Percentiles rank a stretch among this genome's conserved stretches.
Conservation (phyloP, 139 green algal genomes). For the Chlorella sorokiniana region DNA sequence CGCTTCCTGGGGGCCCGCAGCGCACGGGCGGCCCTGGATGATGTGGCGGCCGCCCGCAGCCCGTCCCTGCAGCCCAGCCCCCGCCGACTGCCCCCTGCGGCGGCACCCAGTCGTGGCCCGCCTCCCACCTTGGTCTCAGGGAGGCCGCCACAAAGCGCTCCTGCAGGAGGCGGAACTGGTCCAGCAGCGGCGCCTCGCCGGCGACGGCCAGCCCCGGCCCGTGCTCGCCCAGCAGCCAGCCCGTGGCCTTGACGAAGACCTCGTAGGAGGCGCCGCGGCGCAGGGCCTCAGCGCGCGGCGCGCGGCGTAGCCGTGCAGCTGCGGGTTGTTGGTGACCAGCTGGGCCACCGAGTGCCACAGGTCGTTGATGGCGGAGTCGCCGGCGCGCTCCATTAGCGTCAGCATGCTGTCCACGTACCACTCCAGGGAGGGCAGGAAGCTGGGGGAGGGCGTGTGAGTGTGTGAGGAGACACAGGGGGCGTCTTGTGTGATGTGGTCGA, state of each 20-base stretch:
- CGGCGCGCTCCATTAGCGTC: conserved; percentile 88
- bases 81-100: neutral
- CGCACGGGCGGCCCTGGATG: too few relatives aligned
- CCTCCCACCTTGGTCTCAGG: conserved; percentile 59
- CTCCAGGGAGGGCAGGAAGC: conserved; percentile 58
- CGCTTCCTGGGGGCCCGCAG: too few relatives aligned
- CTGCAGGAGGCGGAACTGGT: conserved; percentile 86
- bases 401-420: conserved; percentile 95
- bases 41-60: too few relatives aligned
- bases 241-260: conserved; percentile 72
- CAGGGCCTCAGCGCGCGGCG: conserved; percentile 66
- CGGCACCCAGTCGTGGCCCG: neutral
- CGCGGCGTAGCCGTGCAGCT: conserved; percentile 88
- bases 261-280: conserved; percentile 72
- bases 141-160: conserved; percentile 66
- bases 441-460: neutral
- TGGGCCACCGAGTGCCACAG: conserved; percentile 94
- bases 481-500: neutral
- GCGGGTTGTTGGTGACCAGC: conserved; percentile 92
- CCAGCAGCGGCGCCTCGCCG: conserved; percentile 39
- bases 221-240: conserved; percentile 93
- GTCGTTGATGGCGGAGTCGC: conserved; percentile 92
- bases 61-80: too few relatives aligned
- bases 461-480: too few relatives aligned
- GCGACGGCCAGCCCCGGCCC: conserved; percentile 62